These are phyloP conservation scores for Cercospora citrullina DNA, from an alignment of 2,329 filamentous ascomycete genomes.

Conservation along the genomic window DNA sequence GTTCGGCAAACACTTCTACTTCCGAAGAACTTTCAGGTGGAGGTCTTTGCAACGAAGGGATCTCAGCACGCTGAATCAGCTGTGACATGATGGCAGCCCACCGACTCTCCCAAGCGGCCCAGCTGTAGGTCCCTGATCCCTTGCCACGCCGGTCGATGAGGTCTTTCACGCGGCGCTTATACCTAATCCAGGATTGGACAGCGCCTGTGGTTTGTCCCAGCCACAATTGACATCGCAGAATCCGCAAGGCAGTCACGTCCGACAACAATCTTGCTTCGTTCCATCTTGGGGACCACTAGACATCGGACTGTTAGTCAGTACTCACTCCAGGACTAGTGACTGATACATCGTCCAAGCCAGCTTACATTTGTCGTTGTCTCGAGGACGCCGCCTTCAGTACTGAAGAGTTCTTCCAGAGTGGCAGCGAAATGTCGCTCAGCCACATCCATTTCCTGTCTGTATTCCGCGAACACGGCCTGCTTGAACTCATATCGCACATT, in stretches of 20 bases:
- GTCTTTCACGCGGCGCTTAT: slow-evolving; percentile 71
- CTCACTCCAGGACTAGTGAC: background rate
- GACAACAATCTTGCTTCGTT: slow-evolving; percentile 88
- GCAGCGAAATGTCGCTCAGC: slow-evolving; percentile 83
- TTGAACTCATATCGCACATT: slow-evolving; percentile 95
- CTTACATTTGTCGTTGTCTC: slow-evolving; percentile 72
- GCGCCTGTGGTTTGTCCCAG: slow-evolving; percentile 75
- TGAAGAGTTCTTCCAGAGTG: slow-evolving; percentile 80
- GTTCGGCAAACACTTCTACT: slow-evolving; percentile 45
- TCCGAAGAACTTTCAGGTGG: slow-evolving; percentile 15
- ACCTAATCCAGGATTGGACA: slow-evolving; percentile 75
- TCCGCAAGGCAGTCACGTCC: slow-evolving; percentile 77
- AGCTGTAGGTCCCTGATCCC: slow-evolving; percentile 85
- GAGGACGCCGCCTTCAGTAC: slow-evolving; percentile 69
- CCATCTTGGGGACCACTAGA: slow-evolving; percentile 77
- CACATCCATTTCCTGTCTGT: slow-evolving; percentile 86
- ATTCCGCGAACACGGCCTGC: slow-evolving; percentile 84
- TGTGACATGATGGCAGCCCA: slow-evolving; percentile 65
- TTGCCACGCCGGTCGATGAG: slow-evolving; percentile 81
- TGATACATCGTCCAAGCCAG: background rate
- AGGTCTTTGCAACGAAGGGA: slow-evolving; percentile 46
- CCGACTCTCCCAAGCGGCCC: slow-evolving; percentile 88
- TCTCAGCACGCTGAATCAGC: slow-evolving; percentile 54
- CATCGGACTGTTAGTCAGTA: background rate
- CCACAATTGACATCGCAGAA: slow-evolving; percentile 80